phyloP scores from a whole-genome alignment of 306 rosid species.

The Prosopis cineraria region DNA sequence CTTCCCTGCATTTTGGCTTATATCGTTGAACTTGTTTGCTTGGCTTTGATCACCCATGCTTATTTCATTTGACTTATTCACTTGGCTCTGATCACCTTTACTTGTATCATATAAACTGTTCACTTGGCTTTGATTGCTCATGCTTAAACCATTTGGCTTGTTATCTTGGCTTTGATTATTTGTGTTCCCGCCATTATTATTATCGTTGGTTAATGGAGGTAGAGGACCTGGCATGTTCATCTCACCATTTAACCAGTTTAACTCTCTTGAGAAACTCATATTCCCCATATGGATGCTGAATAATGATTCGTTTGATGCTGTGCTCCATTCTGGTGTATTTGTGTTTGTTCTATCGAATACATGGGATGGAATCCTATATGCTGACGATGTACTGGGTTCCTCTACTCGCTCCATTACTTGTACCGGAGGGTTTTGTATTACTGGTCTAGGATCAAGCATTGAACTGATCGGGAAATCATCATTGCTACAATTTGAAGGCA shows the following conservation, averaged over 20 bases:
- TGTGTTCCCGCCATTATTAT: neutral
- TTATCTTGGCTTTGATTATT: conserved; percentile 9
- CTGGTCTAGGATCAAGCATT: conserved; percentile 24
- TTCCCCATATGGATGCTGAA: conserved; percentile 93
- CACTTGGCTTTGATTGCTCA: conserved; percentile 15
- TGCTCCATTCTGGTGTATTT: conserved; percentile 76
- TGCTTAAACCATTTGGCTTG: neutral
- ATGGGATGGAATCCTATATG: conserved; percentile 64
- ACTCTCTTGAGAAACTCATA: conserved; percentile 76
- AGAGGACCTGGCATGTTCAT: neutral
- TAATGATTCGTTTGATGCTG: conserved; percentile 75
- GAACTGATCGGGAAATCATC: conserved; percentile 43
- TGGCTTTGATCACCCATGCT: conserved; percentile 16
- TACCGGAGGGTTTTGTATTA: conserved; percentile 56
- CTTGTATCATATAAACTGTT: conserved; percentile 42
- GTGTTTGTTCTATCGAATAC: conserved; percentile 71
- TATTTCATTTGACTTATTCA: neutral
- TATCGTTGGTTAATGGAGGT: neutral
- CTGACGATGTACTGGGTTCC: conserved; percentile 34
- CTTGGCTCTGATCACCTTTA: conserved; percentile 24
- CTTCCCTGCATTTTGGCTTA: conserved; percentile 29
- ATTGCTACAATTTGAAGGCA: conserved; percentile 18
- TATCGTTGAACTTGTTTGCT: conserved; percentile 38
- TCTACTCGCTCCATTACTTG: conserved; percentile 74
- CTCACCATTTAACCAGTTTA: conserved; percentile 21